Conservation (phyloP, 2,329 filamentous ascomycete genomes). For the Penicillium sclerotigenum region DNA sequence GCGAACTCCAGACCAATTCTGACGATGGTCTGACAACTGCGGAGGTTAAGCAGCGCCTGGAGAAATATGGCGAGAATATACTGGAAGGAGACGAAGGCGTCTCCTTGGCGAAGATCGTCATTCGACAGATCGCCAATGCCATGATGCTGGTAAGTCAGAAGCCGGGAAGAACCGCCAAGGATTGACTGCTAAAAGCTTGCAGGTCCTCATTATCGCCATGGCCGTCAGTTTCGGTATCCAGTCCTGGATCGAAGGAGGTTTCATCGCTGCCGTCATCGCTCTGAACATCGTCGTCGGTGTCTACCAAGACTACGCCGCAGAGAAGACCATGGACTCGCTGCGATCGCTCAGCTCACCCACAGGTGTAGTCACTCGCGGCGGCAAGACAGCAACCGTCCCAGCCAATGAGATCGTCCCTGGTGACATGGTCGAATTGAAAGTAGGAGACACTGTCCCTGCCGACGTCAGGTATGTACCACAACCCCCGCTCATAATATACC, state of each 20-base stretch:
- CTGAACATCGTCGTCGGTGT: slow-evolving; percentile 60
- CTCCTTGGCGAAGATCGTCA: slow-evolving; percentile 65
- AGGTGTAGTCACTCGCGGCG: slow-evolving; percentile 57
- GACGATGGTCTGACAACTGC: slow-evolving; percentile 56
- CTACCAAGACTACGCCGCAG: slow-evolving; percentile 59
- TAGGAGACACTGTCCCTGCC: slow-evolving; percentile 61
- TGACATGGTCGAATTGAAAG: slow-evolving; percentile 56
- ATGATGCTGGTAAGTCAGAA: slow-evolving; percentile 58
- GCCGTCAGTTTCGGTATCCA: slow-evolving; percentile 57
- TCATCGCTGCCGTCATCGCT: slow-evolving; percentile 57
- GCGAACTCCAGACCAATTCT: slow-evolving; percentile 55
- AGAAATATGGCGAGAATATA: slow-evolving; percentile 60
- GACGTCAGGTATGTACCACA: slow-evolving; percentile 51
- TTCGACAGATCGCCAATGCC: slow-evolving; percentile 65
- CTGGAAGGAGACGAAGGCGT: slow-evolving; percentile 64
- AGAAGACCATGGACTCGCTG: slow-evolving; percentile 61
- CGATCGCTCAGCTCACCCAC: slow-evolving; percentile 57
- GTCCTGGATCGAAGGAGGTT: slow-evolving; percentile 59
- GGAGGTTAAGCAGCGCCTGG: slow-evolving; percentile 55
- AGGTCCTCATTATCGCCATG: slow-evolving; percentile 77
- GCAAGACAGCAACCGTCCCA: slow-evolving; percentile 53
- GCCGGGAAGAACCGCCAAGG: neutral
- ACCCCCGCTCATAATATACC: neutral
- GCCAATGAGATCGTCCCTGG: slow-evolving; percentile 61
- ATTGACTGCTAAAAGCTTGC: slow-evolving; percentile 23